Percentiles rank a stretch among this genome's conserved stretches.
Evolutionary conservation across 495 filamentous ascomycete genomes (phyloP).

Genomic region (Annulohypoxylon bovei): DNA sequence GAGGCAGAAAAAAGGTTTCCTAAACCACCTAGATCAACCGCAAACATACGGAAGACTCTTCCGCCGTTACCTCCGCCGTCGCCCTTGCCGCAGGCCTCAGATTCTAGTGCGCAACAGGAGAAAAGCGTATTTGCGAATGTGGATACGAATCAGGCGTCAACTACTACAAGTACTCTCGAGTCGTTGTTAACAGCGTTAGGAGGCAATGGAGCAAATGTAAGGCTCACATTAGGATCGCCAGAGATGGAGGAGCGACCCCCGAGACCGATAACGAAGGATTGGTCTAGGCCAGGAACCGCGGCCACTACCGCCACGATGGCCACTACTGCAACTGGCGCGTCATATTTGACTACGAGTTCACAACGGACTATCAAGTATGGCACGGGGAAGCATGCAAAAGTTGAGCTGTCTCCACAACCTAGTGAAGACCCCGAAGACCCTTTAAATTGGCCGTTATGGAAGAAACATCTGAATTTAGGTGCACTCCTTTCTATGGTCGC

Average conservation of each 20-base stretch:
- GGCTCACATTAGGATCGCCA: slow-evolving; percentile 19
- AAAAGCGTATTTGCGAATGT: neutral
- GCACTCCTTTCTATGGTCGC: slow-evolving; percentile 55
- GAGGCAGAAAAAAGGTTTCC: slow-evolving; percentile 35
- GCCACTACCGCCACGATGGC: slow-evolving; percentile 46
- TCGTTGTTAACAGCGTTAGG: slow-evolving; percentile 13
- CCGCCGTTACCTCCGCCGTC: slow-evolving; percentile 41
- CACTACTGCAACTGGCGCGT: slow-evolving; percentile 35
- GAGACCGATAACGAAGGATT: slow-evolving; percentile 35
- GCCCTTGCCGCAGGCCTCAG: slow-evolving; percentile 24
- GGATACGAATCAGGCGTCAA: slow-evolving; percentile 4
- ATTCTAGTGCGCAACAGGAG: neutral
- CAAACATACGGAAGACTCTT: slow-evolving; percentile 40
- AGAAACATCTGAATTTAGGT: slow-evolving; percentile 57
- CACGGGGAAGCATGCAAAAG: slow-evolving; percentile 51
- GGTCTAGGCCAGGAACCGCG: slow-evolving; percentile 39
- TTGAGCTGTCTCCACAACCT: slow-evolving; percentile 61
- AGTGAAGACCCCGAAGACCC: slow-evolving; percentile 61
- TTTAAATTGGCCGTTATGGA: slow-evolving; percentile 62
- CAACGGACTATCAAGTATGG: slow-evolving; percentile 58
- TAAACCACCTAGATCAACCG: slow-evolving; percentile 20
- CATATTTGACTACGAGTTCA: slow-evolving; percentile 50
- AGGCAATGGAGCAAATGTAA: slow-evolving; percentile 12
- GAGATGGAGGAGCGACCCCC: slow-evolving; percentile 17
- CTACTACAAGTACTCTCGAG: slow-evolving; percentile 19